Percentiles rank a stretch among this genome's conserved stretches.
phyloP scores from a whole-genome alignment of 352 stramenopile genomes.

The Phytophthora foliorum region DNA sequence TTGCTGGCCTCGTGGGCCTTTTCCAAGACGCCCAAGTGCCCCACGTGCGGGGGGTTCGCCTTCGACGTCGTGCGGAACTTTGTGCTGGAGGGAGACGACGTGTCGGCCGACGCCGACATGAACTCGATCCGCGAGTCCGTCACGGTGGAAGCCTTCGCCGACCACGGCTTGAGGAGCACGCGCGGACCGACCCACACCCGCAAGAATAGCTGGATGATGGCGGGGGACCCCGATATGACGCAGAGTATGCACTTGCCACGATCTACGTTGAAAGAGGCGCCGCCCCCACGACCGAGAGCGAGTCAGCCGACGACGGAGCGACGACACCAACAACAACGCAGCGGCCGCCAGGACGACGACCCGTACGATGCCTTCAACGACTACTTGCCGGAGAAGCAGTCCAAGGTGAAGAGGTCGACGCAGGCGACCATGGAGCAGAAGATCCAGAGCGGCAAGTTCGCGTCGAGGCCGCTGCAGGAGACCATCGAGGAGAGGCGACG shows the following conservation, averaged over 20 bases:
- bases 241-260: conserved; percentile 44
- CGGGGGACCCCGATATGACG: conserved; percentile 41
- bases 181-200: conserved; percentile 38
- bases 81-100: conserved; percentile 66
- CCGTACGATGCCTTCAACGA: conserved; percentile 85
- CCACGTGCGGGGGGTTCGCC: conserved; percentile 81
- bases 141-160: conserved; percentile 65
- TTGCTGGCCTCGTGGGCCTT: conserved; percentile 85
- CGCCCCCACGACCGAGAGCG: background rate
- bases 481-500: conserved; percentile 29
- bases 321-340: conserved; percentile 21
- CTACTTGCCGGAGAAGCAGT: conserved; percentile 65
- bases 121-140: conserved; percentile 76
- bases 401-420: conserved; percentile 50
- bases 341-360: conserved; percentile 31
- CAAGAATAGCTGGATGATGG: conserved; percentile 68
- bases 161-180: conserved; percentile 34
- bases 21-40: conserved; percentile 85
- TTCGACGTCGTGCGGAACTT: conserved; percentile 88
- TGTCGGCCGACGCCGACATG: conserved; percentile 68
- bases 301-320: conserved; percentile 16
- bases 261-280: conserved; percentile 9
- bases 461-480: conserved; percentile 34
- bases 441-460: conserved; percentile 54
- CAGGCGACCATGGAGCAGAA: conserved; percentile 49